Conservation (phyloP, 108 stramenopile species). For the Cyclostephanos tholiformis region DNA sequence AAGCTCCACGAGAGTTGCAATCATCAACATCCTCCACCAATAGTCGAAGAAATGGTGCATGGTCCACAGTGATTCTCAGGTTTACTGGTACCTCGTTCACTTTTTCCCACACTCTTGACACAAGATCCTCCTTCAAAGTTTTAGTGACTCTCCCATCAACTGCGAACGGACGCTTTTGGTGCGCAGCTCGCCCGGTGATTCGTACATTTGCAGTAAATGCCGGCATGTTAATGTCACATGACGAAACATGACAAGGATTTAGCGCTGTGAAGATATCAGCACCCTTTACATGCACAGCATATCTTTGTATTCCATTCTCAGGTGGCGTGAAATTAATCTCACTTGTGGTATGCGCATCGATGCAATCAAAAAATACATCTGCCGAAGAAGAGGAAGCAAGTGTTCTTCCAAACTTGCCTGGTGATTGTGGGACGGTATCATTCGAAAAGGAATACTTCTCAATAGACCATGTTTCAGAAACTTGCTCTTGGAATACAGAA, state of each 20-base stretch:
- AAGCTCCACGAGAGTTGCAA: slow-evolving; percentile 18
- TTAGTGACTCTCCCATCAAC: slow-evolving; percentile 9
- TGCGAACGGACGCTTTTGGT: slow-evolving; percentile 50
- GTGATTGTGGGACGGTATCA: not conserved
- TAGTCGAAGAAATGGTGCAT: slow-evolving; percentile 63
- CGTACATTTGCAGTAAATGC: slow-evolving; percentile 34
- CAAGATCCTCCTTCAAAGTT: slow-evolving; percentile 24
- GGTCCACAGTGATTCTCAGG: slow-evolving; percentile 63
- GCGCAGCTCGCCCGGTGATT: slow-evolving; percentile 44
- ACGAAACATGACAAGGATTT: slow-evolving; percentile 15
- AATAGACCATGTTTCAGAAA: slow-evolving; percentile 35
- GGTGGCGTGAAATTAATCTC: slow-evolving; percentile 34
- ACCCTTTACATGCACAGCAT: slow-evolving; percentile 27
- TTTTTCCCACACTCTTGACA: slow-evolving; percentile 63
- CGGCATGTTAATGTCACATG: slow-evolving; percentile 32
- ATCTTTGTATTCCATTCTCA: slow-evolving; percentile 33
- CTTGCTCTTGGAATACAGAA: slow-evolving; percentile 37
- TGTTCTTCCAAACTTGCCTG: slow-evolving; percentile 4
- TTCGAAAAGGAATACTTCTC: slow-evolving; percentile 30
- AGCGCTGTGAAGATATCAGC: slow-evolving; percentile 52
- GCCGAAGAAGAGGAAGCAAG: slow-evolving; percentile 9
- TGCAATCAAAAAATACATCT: slow-evolving; percentile 48
- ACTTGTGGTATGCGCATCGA: slow-evolving; percentile 7
- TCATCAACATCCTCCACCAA: slow-evolving; percentile 45
- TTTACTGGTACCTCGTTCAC: slow-evolving; percentile 53